Evolutionary conservation across 2,329 filamentous ascomycete genomes (phyloP), one percentile per base, ranked within the genome.

Genomic region (Penicillium sp.): DNA sequence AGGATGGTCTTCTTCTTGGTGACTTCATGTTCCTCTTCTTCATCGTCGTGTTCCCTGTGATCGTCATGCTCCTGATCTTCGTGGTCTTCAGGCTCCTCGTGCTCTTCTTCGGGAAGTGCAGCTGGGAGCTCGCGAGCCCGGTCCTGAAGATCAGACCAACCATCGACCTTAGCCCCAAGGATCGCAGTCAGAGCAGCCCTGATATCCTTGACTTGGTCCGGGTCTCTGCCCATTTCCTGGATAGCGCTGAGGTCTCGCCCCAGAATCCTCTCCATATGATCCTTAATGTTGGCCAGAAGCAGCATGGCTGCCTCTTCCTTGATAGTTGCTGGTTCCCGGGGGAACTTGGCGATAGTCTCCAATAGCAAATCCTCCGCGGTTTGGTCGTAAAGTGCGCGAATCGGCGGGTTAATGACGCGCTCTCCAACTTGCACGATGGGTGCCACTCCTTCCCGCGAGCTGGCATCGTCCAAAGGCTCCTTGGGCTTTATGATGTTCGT

Each of bases 301-400:
- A 78, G 59, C 70, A 77, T 78, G 16, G 77, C 76, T 26, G 75
- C 75, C 59, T 78, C 77, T 66, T 78, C 75, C 55, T 77, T 77
- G 48, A 77, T 76, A 10, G 73, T 76, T 16, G 74, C 70, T 6
- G 74, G 74, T 53, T 77, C 73, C 36, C 73, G 64, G 3, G 75
- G 74, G 42, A 76, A 77, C 42, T 75, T 76, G 1, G 75, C 74
- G 33, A 77, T 76, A 5, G 74, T 76, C 62, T 77, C 74, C 44
- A 77, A 61, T 33, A 77, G 58, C 48, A 77, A 51, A 51, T 77
- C 75, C 59, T 77, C 75, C 1, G 74, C 74, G 7, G 74, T 77
- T 59, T 76, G 75, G 41, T 77, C 74, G 47, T 76, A 76, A 9
- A 75, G 65, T 8, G 73, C 73, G 43, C 73, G 65, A 26, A 76